Percentiles rank a stretch among this genome's conserved stretches.
phyloP scores from a whole-genome alignment of 2,329 filamentous ascomycete species.

The Penicillium sp. region DNA sequence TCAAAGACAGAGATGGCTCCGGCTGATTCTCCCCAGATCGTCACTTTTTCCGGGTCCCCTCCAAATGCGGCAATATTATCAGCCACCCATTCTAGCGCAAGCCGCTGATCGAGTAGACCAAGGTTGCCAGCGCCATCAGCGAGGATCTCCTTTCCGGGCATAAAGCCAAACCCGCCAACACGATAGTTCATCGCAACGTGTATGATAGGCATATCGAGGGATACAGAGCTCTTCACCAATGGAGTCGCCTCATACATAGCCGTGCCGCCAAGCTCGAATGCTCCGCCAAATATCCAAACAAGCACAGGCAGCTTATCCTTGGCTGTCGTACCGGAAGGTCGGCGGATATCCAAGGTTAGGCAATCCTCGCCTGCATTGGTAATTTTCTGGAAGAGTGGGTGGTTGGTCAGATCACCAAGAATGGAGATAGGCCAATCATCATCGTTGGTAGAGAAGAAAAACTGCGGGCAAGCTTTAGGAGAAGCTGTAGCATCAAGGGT shows the following conservation, averaged over 20 bases:
- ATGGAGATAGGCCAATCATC: constrained; percentile 50
- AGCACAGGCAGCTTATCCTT: constrained; percentile 67
- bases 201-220: constrained; percentile 67
- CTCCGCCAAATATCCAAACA: constrained; percentile 74
- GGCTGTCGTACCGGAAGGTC: constrained; percentile 61
- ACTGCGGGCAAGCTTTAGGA: constrained; percentile 73
- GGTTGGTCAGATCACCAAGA: constrained; percentile 57
- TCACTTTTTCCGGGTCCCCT: constrained; percentile 77
- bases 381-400: constrained; percentile 62
- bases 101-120: constrained; percentile 73
- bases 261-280: constrained; percentile 54
- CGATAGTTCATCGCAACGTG: constrained; percentile 82
- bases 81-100: constrained; percentile 75
- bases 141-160: constrained; percentile 71
- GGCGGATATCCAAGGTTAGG: constrained; percentile 63
- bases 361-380: constrained; percentile 67
- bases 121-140: constrained; percentile 71
- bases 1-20: constrained; percentile 75
- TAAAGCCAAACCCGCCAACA: constrained; percentile 74
- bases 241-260: constrained; percentile 41
- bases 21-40: constrained; percentile 77
- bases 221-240: constrained; percentile 45
- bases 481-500: constrained; percentile 63
- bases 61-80: constrained; percentile 80
- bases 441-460: constrained; percentile 61